These are phyloP conservation scores for Claviceps sp. DNA, from an alignment of 2,329 filamentous ascomycete genomes.

Conservation along the genomic window DNA sequence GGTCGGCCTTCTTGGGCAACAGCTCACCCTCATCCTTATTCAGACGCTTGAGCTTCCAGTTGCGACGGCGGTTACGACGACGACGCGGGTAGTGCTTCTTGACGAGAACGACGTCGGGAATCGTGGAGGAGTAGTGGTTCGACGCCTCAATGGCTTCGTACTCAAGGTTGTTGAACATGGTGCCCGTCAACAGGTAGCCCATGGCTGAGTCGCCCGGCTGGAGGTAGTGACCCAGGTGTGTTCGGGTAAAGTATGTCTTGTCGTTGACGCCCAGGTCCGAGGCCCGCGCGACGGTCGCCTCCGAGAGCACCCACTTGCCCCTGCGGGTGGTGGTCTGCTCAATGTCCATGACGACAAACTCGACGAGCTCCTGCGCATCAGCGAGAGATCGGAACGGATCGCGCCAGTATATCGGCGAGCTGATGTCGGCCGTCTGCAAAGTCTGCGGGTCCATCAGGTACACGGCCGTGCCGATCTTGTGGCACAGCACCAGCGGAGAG, in stretches of 20 bases:
- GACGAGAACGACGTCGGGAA: constrained; percentile 87
- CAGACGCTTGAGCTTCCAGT: constrained; percentile 95
- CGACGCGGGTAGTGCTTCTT: constrained; percentile 92
- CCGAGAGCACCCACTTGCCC: constrained; percentile 72
- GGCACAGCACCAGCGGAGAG: constrained; percentile 70
- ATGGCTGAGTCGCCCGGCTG: constrained; percentile 84
- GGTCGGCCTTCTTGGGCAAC: constrained; percentile 73
- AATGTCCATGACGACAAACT: constrained; percentile 92
- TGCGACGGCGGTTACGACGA: constrained; percentile 66
- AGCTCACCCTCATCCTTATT: constrained; percentile 77
- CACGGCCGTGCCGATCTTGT: constrained; percentile 76
- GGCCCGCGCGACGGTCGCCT: constrained; percentile 77
- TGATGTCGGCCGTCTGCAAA: constrained; percentile 79
- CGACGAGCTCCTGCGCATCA: constrained; percentile 71
- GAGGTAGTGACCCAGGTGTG: constrained; percentile 75
- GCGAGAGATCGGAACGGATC: constrained; percentile 73
- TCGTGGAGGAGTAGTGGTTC: constrained; percentile 58
- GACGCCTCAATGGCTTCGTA: constrained; percentile 73
- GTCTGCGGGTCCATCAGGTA: constrained; percentile 85
- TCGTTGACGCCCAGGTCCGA: constrained; percentile 80
- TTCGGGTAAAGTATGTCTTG: constrained; percentile 77
- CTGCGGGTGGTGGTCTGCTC: constrained; percentile 63
- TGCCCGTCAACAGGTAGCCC: constrained; percentile 81
- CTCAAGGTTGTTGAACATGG: constrained; percentile 84
- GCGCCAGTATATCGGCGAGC: constrained; percentile 77